Evolutionary conservation across 2,329 filamentous ascomycete genomes (phyloP).

Genomic region (Trichoderma brevicompactum): DNA sequence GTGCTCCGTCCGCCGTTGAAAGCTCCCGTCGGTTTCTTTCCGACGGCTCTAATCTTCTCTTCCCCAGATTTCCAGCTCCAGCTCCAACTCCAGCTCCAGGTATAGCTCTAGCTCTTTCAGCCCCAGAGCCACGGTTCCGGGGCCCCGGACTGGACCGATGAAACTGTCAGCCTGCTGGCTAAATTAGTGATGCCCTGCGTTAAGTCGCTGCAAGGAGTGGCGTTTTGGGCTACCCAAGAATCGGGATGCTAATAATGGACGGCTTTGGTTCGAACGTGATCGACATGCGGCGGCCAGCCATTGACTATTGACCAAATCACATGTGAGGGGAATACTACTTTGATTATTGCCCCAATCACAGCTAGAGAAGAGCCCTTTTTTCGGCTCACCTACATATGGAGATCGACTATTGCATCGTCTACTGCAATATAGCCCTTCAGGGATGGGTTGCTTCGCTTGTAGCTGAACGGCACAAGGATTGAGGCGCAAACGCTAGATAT

Average conservation of each 20-base stretch:
- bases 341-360: background rate
- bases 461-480: background rate
- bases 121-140: slow-evolving; percentile 9
- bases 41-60: background rate
- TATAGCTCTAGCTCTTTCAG: slow-evolving; percentile 9
- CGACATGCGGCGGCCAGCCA: background rate
- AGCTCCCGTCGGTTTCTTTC: slow-evolving; percentile 10
- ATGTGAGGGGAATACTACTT: background rate
- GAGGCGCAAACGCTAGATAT: background rate
- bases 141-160: background rate
- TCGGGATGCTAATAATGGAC: no score
- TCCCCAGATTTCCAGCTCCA: slow-evolving; percentile 19
- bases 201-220: background rate
- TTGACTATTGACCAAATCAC: background rate
- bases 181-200: background rate
- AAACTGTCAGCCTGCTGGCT: background rate
- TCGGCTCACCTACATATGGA: background rate
- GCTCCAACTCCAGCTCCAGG: slow-evolving; percentile 4
- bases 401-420: background rate
- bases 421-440: background rate
- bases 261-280: background rate
- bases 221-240: background rate
- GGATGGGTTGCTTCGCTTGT: slow-evolving; percentile 8
- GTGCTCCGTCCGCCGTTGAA: background rate
- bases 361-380: background rate